Evolutionary conservation across 129 eudicot species (phyloP), one percentile per base, ranked within the genome.

Genomic region (Ambrosia trifida): DNA sequence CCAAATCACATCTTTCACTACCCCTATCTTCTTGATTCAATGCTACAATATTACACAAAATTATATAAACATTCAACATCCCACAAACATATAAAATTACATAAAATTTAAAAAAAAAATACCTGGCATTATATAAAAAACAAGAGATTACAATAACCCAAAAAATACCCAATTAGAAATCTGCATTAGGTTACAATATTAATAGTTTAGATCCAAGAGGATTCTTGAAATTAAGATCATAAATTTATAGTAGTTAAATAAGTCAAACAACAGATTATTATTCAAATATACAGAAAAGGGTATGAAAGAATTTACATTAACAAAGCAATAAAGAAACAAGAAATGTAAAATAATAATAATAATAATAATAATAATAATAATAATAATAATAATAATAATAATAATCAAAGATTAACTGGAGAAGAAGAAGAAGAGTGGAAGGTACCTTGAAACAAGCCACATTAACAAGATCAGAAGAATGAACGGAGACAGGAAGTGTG

Each of bases 91-190:
- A 40, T 40, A n/a, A n/a, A n/a, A n/a, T n/a, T n/a, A n/a, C n/a
- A 6, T 24, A 33, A 38, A 40, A n/a, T 44, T 4, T 12, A 44
- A n/a, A 18, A 20, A 38, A 69, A 24, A 75, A 7, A 75, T 33
- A 86, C 91, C 91, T 86, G 79, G 75, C 89, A 86, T 83, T 80
- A 68, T 53, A 40, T 40, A 75, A 47, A 74, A 45, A 56, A 72
- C 11, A 62, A 30, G 75, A 40, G 28, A 36, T 51, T 4, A 60
- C 72, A 69, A 19, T 12, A 32, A 33, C 6, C 43, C 70, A 64
- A 28, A 59, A 76, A 58, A 67, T 35, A 35, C 62, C 65, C 62
- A 68, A 47, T 46, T 68, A 46, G 57, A 69, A 38, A 69, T 68
- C 80, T 76, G 70, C n/a, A 76, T 76, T 76, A 63, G 61, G 32